Evolutionary conservation across 768 basidiomycete species (phyloP).

Genomic region (Cystofilobasidium bisporidii): DNA sequence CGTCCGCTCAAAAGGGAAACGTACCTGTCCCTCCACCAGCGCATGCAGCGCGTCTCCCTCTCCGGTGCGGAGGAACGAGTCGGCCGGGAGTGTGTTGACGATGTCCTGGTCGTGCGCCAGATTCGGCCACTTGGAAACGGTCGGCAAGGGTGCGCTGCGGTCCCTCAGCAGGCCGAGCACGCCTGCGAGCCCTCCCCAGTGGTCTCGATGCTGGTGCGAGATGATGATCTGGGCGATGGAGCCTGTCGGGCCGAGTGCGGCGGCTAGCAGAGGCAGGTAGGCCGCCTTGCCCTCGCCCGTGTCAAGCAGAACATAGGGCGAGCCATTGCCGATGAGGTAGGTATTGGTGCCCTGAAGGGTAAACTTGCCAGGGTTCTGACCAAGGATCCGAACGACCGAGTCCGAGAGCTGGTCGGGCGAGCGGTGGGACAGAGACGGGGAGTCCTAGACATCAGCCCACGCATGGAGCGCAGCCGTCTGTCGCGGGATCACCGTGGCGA

Average conservation of each 20-base stretch:
- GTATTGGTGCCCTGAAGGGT: slow-evolving; percentile 92
- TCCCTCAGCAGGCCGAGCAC: slow-evolving; percentile 58
- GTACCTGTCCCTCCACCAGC: slow-evolving; percentile 3
- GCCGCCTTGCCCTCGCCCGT: slow-evolving; percentile 63
- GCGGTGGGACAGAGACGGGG: no score
- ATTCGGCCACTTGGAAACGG: slow-evolving; percentile 40
- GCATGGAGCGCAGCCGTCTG: no score
- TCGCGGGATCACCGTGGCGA: background rate
- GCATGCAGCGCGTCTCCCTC: background rate
- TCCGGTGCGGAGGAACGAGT: slow-evolving; percentile 27
- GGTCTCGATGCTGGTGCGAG: slow-evolving; percentile 85
- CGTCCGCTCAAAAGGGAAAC: no score
- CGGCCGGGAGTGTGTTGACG: slow-evolving; percentile 30
- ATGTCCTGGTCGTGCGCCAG: slow-evolving; percentile 33
- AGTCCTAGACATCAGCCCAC: no score
- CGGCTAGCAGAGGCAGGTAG: slow-evolving; percentile 56
- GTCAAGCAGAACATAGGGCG: slow-evolving; percentile 72
- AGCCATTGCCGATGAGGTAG: slow-evolving; percentile 62
- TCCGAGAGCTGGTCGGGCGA: slow-evolving; percentile 19
- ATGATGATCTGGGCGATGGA: slow-evolving; percentile 76
- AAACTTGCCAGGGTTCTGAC: slow-evolving; percentile 76
- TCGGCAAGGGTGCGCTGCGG: slow-evolving; percentile 46
- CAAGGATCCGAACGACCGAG: slow-evolving; percentile 28
- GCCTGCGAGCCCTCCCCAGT: slow-evolving; percentile 62
- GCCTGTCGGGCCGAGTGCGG: slow-evolving; percentile 28